These are phyloP conservation scores for Fraxinus americana DNA, from an alignment of 257 asterid species.

Conservation along the genomic window DNA sequence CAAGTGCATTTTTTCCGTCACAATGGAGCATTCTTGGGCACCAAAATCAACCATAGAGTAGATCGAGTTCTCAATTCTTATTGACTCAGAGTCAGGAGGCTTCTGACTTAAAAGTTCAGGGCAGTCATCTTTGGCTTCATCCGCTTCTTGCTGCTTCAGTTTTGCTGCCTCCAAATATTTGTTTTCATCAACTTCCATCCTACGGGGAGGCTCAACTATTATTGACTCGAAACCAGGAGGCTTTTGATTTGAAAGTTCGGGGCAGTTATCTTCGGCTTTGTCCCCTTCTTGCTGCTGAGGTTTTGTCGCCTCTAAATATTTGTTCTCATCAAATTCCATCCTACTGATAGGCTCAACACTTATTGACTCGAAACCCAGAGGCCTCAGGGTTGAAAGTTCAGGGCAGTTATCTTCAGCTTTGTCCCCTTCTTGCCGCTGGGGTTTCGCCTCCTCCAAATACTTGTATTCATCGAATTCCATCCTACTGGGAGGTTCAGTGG, in stretches of 20 bases:
- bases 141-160: conserved; percentile 21
- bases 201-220: conserved; percentile 16
- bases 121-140: conserved; percentile 12
- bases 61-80: conserved; percentile 25
- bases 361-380: conserved; percentile 41
- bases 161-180: not conserved
- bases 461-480: not conserved
- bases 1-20: not conserved
- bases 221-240: conserved; percentile 35
- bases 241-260: conserved; percentile 26
- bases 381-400: conserved; percentile 30
- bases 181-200: not conserved
- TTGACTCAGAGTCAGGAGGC: conserved; percentile 38
- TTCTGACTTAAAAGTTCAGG: conserved; percentile 25
- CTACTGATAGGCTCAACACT: conserved; percentile 21
- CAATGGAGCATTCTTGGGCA: not conserved
- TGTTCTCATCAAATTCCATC: not conserved
- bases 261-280: conserved; percentile 9
- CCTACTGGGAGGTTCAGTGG: conserved; percentile 18
- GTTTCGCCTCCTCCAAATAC: not conserved
- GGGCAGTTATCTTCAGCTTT: conserved; percentile 8
- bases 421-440: conserved; percentile 19
- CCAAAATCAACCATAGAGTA: not conserved
- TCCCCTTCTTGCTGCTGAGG: conserved; percentile 19
- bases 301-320: conserved; percentile 1